phyloP scores from a whole-genome alignment of 140 eudicot genomes.

The Stevia rebaudiana region DNA sequence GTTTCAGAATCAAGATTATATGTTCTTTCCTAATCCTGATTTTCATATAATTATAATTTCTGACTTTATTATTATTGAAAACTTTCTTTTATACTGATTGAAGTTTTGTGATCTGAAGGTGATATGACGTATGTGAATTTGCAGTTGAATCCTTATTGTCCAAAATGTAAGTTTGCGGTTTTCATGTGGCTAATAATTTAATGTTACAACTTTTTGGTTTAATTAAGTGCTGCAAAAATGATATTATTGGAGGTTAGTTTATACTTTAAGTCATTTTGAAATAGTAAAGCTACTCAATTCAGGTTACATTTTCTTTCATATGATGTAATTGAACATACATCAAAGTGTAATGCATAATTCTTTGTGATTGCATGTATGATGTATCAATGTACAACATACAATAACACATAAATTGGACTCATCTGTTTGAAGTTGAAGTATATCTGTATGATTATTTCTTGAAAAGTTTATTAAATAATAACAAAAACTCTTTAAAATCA shows the following conservation, averaged over 20 bases:
- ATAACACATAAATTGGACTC: no score
- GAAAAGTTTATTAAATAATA: no score
- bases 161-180: conserved; percentile 55
- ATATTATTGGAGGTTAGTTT: background rate
- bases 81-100: background rate
- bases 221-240: background rate
- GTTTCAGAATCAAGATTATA: no score
- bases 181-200: background rate
- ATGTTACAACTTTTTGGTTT: background rate
- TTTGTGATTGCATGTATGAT: conserved; percentile 1
- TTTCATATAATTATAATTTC: no score
- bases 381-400: conserved; percentile 1
- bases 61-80: conserved; percentile 5
- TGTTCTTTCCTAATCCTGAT: no score
- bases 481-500: no score
- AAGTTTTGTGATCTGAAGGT: conserved; percentile 41
- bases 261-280: background rate
- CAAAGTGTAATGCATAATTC: background rate
- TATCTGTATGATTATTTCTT: no score
- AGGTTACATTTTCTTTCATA: no score
- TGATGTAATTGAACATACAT: conserved; percentile 4
- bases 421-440: no score
- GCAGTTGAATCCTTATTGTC: conserved; percentile 89
- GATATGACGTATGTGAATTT: conserved; percentile 97
- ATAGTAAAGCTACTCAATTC: no score